phyloP scores from a whole-genome alignment of 2,329 filamentous ascomycete species.

The Diplodia corticola region DNA sequence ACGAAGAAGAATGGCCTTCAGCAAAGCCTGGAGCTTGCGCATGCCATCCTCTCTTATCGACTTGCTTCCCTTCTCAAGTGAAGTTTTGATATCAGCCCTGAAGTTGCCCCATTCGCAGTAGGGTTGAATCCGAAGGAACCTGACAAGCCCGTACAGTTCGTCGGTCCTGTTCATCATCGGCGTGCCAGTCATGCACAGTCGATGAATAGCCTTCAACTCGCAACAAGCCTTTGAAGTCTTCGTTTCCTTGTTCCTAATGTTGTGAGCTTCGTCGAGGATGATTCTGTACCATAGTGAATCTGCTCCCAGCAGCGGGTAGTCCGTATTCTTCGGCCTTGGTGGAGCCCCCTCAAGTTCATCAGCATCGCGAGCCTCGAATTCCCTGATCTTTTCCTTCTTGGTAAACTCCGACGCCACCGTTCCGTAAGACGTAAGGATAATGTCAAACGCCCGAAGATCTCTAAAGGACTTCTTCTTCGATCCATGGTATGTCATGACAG shows the following conservation, averaged over 20 bases:
- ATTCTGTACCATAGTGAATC: conserved; percentile 65
- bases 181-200: conserved; percentile 77
- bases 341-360: conserved; percentile 84
- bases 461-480: conserved; percentile 59
- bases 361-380: conserved; percentile 86
- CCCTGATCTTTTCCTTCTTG: conserved; percentile 51
- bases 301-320: conserved; percentile 55
- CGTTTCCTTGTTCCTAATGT: conserved; percentile 73
- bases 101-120: conserved; percentile 69
- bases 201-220: conserved; percentile 59
- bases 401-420: conserved; percentile 52
- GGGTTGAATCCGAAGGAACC: conserved; percentile 74
- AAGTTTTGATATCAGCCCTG: conserved; percentile 51
- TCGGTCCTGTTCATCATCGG: conserved; percentile 85
- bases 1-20: conserved; percentile 79
- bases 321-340: conserved; percentile 72
- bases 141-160: conserved; percentile 75
- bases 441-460: conserved; percentile 65
- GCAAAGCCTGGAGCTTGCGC: conserved; percentile 68
- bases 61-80: conserved; percentile 27
- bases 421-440: conserved; percentile 78
- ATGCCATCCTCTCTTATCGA: conserved; percentile 54
- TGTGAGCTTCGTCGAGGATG: conserved; percentile 78
- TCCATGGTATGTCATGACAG: conserved; percentile 69
- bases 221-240: conserved; percentile 62